These are phyloP conservation scores for Ophiosphaerella herpotricha DNA, from an alignment of 2,329 filamentous ascomycete species.

Conservation along the genomic window DNA sequence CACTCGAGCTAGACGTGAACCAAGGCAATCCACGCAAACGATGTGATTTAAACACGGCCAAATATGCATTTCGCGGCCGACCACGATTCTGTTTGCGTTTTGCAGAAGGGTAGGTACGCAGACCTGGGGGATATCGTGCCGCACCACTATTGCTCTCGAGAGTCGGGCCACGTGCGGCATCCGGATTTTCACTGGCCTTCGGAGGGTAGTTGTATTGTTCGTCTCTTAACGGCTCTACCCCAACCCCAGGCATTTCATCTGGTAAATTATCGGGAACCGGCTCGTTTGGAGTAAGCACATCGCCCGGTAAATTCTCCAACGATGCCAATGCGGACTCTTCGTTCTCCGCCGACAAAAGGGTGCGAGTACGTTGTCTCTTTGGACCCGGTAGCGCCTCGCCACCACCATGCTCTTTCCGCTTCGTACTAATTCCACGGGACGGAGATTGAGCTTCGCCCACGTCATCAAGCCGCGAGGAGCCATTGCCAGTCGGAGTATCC, in stretches of 20 bases:
- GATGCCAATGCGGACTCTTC: slow-evolving; percentile 2
- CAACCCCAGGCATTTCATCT: slow-evolving; percentile 7
- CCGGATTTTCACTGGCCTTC: too few species aligned
- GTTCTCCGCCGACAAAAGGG: neutral
- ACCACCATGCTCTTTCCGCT: neutral
- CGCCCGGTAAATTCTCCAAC: too few species aligned
- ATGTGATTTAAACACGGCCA: slow-evolving; percentile 49
- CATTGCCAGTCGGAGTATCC: neutral
- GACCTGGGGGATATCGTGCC: slow-evolving; percentile 39
- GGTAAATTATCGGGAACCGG: too few species aligned
- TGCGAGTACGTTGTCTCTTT: neutral
- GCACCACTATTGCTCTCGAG: slow-evolving; percentile 3
- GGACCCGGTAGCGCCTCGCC: neutral
- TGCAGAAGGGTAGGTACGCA: slow-evolving; percentile 54
- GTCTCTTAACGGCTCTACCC: too few species aligned
- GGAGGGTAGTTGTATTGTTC: too few species aligned
- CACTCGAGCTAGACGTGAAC: slow-evolving; percentile 25
- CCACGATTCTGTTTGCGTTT: slow-evolving; percentile 45
- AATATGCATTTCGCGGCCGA: slow-evolving; percentile 49
- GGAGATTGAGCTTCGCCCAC: neutral
- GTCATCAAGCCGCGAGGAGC: neutral
- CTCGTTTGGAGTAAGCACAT: too few species aligned
- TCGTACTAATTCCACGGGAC: neutral
- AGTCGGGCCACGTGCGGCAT: neutral
- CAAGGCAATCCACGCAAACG: slow-evolving; percentile 43